Base-by-base conservation (phyloP, 306 rosid genomes). In the Myrica gale region DNA sequence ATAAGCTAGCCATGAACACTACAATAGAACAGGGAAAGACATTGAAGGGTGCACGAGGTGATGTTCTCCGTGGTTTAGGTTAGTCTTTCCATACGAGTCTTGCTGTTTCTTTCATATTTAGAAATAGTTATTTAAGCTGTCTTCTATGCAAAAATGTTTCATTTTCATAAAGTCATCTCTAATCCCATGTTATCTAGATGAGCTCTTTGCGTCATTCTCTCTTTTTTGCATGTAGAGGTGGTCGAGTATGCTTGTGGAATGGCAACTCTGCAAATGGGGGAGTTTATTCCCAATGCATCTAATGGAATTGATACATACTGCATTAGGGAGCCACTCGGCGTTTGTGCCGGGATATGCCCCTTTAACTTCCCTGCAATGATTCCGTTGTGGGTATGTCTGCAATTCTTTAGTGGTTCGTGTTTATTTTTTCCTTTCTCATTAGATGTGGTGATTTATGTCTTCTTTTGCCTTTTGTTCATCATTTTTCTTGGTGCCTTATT, bases 261-360 rank as follows among this genome's bases (percentile, higher is more conserved):
- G 84, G 89, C 89, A 60, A 77, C 87, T 79, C 70, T 84, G 72
- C 97, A 88, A 80, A 83, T 81, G 82, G 95, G 97, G 70, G 92
- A 91, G 73, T 88, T 85, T 83, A 61, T 88, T 61, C 92, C 92
- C 57, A 89, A 88, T 81, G 88, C 84, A 50, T 85, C 82, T 42
- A 81, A 85, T 88, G 95, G 92, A 67, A 86, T 86, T 75, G 95
- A 89, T 82, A 86, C 85, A 41, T 89, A 79, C 84, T 72, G 83
- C 89, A 88, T 91, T 58, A 82, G 91, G 79, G 97, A 89, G 75
- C 97, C 97, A 43, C 90, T 89, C 51, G 97, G 97, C 69, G 92
- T 91, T 80, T 91, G 97, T 88, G 95, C 91, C 19, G 97, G 97
- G 73, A 88, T 91, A 69, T 91, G 93, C 77, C 84, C 95, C 42